Evolutionary conservation across 441 rosid species (phyloP).

Genomic region (Arabidopsis hybrid): DNA sequence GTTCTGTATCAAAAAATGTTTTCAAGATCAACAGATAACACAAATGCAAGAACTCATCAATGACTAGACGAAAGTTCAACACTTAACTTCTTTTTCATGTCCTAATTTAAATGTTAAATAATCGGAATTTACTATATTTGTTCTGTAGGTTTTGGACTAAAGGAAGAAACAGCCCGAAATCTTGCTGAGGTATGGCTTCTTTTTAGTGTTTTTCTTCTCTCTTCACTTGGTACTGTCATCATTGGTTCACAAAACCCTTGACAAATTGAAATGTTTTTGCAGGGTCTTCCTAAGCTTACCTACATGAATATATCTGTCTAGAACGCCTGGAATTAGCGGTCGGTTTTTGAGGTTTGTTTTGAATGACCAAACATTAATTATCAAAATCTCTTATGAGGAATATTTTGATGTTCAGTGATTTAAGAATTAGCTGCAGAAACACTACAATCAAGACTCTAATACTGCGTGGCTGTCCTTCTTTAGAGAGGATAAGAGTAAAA

Average conservation of each 20-base stretch:
- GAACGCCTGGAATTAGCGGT: constrained; percentile 5
- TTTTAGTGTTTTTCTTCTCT: neutral
- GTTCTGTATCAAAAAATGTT: neutral
- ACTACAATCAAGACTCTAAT: constrained; percentile 37
- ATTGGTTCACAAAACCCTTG: neutral
- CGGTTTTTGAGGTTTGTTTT: constrained; percentile 38
- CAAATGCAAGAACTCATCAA: neutral
- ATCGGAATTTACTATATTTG: neutral
- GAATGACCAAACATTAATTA: neutral
- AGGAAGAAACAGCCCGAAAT: constrained; percentile 58
- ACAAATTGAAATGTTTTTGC: constrained; percentile 4
- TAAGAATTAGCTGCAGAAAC: constrained; percentile 22
- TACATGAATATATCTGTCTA: constrained; percentile 25
- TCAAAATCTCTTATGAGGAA: neutral
- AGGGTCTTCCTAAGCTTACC: constrained; percentile 35
- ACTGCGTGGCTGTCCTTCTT: constrained; percentile 6
- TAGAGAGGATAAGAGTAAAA: constrained; percentile 25
- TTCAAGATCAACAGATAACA: neutral
- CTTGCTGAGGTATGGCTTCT: constrained; percentile 15
- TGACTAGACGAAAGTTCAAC: neutral
- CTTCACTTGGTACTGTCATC: neutral
- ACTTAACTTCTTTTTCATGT: neutral
- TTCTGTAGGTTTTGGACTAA: constrained; percentile 62
- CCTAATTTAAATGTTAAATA: neutral
- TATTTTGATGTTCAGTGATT: constrained; percentile 27